Evolutionary conservation across 495 filamentous ascomycete genomes (phyloP).

Genomic region (Trypethelium eluteriae): DNA sequence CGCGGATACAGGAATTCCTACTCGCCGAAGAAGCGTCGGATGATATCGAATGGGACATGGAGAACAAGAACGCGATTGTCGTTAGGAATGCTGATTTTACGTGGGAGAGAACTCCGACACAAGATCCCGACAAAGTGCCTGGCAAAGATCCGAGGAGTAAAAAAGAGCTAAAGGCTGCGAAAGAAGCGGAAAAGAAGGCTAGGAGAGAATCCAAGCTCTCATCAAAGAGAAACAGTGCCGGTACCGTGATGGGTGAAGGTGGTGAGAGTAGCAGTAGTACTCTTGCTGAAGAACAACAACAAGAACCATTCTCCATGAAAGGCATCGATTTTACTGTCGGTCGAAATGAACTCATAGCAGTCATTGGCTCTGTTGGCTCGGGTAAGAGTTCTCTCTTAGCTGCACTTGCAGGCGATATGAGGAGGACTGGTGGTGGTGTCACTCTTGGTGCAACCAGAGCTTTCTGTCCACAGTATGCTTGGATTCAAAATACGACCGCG

Average conservation of each 20-base stretch:
- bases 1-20: slow-evolving; percentile 80
- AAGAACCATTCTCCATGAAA: slow-evolving; percentile 75
- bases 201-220: slow-evolving; percentile 27
- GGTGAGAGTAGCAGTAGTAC: slow-evolving; percentile 45
- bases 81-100: slow-evolving; percentile 74
- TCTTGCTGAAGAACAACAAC: slow-evolving; percentile 41
- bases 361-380: slow-evolving; percentile 85
- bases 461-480: slow-evolving; percentile 93
- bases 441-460: slow-evolving; percentile 68
- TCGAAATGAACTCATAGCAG: slow-evolving; percentile 75
- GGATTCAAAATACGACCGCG: slow-evolving; percentile 90
- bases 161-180: slow-evolving; percentile 34
- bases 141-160: slow-evolving; percentile 27
- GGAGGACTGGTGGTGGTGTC: slow-evolving; percentile 65
- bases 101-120: slow-evolving; percentile 73
- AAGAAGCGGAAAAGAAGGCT: slow-evolving; percentile 31
- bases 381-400: slow-evolving; percentile 89
- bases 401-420: slow-evolving; percentile 90
- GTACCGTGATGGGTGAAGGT: slow-evolving; percentile 29
- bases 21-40: slow-evolving; percentile 78
- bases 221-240: slow-evolving; percentile 22
- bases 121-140: slow-evolving; percentile 44
- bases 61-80: slow-evolving; percentile 60
- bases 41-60: slow-evolving; percentile 54
- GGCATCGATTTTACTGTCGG: slow-evolving; percentile 67